phyloP scores from a whole-genome alignment of 106 monocot genomes.

The Acanthochlamys bracteata region DNA sequence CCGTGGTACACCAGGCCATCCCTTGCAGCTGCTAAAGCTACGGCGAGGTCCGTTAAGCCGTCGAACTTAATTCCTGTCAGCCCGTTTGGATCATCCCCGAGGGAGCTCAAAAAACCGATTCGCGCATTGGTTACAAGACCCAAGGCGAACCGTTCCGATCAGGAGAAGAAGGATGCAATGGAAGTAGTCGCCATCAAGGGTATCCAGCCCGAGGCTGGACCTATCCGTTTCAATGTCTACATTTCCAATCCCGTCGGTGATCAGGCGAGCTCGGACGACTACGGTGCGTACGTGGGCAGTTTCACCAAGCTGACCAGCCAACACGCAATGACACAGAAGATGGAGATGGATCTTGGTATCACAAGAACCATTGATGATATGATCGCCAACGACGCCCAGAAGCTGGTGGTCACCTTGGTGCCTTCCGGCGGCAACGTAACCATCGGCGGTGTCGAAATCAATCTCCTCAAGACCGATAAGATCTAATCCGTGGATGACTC shows the following conservation, averaged over 20 bases:
- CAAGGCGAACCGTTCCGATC: slow-evolving; percentile 18
- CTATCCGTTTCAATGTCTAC: slow-evolving; percentile 26
- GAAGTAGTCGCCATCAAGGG: slow-evolving; percentile 18
- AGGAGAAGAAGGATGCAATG: slow-evolving; percentile 15
- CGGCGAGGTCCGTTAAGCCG: neutral
- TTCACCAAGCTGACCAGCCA: slow-evolving; percentile 19
- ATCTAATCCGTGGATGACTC: neutral
- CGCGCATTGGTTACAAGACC: slow-evolving; percentile 17
- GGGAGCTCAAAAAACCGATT: slow-evolving; percentile 1
- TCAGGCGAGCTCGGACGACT: slow-evolving; percentile 9
- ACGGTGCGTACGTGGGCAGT: slow-evolving; percentile 18
- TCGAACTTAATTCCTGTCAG: slow-evolving; percentile 5
- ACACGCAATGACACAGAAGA: slow-evolving; percentile 4
- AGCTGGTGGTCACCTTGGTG: slow-evolving; percentile 24
- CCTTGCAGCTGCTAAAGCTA: neutral
- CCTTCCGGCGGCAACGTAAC: slow-evolving; percentile 15
- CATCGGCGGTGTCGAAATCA: slow-evolving; percentile 9
- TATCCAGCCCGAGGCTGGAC: slow-evolving; percentile 7
- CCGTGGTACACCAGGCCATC: slow-evolving; percentile 1
- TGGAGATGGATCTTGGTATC: slow-evolving; percentile 10
- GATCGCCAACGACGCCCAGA: slow-evolving; percentile 18
- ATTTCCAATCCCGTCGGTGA: slow-evolving; percentile 10
- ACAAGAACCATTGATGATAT: slow-evolving; percentile 15
- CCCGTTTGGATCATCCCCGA: slow-evolving; percentile 16
- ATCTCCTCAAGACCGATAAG: slow-evolving; percentile 14